A percentile compares a stretch with the other conserved stretches of the same genome.
phyloP scores from a whole-genome alignment of 176 grass and related monocot genomes.

The Zoysia japonica region DNA sequence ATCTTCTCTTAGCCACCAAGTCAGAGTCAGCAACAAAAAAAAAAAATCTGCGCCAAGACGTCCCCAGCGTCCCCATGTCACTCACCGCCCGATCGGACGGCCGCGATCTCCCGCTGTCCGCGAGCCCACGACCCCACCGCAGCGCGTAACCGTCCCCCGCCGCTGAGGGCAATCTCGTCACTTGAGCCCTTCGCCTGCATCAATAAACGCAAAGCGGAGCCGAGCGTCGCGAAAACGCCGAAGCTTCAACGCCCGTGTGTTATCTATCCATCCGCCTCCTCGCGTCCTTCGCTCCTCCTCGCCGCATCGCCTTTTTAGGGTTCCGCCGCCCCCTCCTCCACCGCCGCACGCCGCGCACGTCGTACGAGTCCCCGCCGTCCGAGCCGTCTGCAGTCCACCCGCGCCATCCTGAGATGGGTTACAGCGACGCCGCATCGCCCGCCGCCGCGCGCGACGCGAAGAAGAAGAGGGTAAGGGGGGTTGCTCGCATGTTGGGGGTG shows the following conservation, averaged over 20 bases:
- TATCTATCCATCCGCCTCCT: constrained; percentile 39
- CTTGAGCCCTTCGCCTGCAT: background rate
- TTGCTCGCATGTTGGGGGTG: background rate
- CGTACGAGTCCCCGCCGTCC: no score
- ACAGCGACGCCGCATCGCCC: no score
- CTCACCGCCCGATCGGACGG: constrained; percentile 12
- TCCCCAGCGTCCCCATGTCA: background rate
- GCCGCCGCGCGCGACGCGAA: no score
- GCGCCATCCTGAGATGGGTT: no score
- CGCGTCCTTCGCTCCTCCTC: constrained; percentile 13
- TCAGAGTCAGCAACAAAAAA: no score
- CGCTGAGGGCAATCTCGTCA: background rate
- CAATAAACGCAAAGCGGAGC: constrained; percentile 29
- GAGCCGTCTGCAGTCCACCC: no score
- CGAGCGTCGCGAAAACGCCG: background rate
- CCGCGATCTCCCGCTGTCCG: background rate
- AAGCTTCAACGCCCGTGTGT: constrained; percentile 35
- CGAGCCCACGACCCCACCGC: background rate
- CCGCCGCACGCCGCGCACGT: no score
- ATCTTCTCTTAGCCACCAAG: no score
- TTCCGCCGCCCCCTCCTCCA: no score
- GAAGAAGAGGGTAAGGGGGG: constrained; percentile 39
- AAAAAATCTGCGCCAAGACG: background rate
- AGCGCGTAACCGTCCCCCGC: background rate
- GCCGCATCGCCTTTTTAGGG: background rate